phyloP scores from a whole-genome alignment of 371 early-diverging fungal genomes.

The Paraphysoderma sedebokerense region DNA sequence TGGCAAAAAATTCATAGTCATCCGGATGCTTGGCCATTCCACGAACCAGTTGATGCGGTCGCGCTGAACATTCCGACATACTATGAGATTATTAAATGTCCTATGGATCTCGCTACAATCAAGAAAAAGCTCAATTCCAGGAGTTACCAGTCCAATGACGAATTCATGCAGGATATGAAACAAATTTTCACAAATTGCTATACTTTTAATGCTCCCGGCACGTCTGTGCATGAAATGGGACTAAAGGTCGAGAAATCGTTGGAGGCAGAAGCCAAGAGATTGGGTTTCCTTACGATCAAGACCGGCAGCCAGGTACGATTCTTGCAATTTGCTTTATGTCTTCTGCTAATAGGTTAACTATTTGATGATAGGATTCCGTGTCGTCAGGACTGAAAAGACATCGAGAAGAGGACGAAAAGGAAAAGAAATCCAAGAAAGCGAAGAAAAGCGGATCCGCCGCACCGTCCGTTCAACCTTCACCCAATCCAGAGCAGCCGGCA shows the following conservation, averaged over 20 bases:
- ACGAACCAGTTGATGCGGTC: slow-evolving; percentile 87
- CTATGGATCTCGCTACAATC: slow-evolving; percentile 97
- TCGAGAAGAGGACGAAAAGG: too few species aligned
- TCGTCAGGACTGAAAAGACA: too few species aligned
- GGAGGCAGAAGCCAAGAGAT: not conserved
- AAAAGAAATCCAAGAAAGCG: too few species aligned
- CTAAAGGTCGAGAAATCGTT: not conserved
- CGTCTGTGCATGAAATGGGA: not conserved
- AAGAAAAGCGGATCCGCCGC: too few species aligned
- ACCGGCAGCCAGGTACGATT: too few species aligned
- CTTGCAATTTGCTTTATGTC: too few species aligned
- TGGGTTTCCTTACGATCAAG: not conserved
- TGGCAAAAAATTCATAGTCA: slow-evolving; percentile 48
- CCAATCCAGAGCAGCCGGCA: too few species aligned
- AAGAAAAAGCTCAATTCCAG: slow-evolving; percentile 47
- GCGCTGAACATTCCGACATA: slow-evolving; percentile 88
- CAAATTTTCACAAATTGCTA: slow-evolving; percentile 13
- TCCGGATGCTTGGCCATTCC: slow-evolving; percentile 59
- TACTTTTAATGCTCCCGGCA: slow-evolving; percentile 31
- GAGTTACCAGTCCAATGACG: slow-evolving; percentile 5
- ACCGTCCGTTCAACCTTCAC: too few species aligned
- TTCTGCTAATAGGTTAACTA: too few species aligned
- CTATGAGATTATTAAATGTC: slow-evolving; percentile 72
- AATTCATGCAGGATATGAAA: slow-evolving; percentile 9
- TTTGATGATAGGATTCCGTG: too few species aligned